Evolutionary conservation across 176 grass and related monocot genomes (phyloP).

Genomic region (Carex scoparia): DNA sequence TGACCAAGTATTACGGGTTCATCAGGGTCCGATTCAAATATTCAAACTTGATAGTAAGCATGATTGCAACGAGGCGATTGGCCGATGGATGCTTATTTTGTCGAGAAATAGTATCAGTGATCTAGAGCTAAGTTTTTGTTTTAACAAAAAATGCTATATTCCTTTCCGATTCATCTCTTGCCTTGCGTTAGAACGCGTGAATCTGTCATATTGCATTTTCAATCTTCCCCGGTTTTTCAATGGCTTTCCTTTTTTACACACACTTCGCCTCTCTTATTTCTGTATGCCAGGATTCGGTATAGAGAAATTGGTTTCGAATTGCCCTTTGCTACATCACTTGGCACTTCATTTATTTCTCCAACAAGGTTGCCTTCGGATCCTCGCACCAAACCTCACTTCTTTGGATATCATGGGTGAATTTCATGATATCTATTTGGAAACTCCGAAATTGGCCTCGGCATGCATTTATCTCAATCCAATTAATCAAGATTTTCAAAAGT

Average conservation of each 20-base stretch:
- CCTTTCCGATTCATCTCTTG: slow-evolving; percentile 36
- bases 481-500: not conserved
- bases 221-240: slow-evolving; percentile 13
- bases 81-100: slow-evolving; percentile 38
- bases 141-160: not conserved
- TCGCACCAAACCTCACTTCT: slow-evolving; percentile 32
- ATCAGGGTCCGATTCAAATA: too few relatives aligned
- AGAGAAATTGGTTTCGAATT: slow-evolving; percentile 39
- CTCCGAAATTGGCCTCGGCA: slow-evolving; percentile 23
- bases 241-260: slow-evolving; percentile 31
- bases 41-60: too few relatives aligned
- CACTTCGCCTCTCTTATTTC: slow-evolving; percentile 27
- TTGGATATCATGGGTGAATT: slow-evolving; percentile 31
- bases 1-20: too few relatives aligned
- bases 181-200: slow-evolving; percentile 14
- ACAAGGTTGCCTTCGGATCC: slow-evolving; percentile 31
- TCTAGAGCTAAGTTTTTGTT: not conserved
- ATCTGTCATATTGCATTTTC: slow-evolving; percentile 10
- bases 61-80: not conserved
- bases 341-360: slow-evolving; percentile 7
- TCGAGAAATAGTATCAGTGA: slow-evolving; percentile 47
- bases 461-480: not conserved
- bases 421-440: slow-evolving; percentile 28
- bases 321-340: slow-evolving; percentile 32
- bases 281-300: slow-evolving; percentile 12